Evolutionary conservation across 352 stramenopile species (phyloP), one percentile per base, ranked within the genome.

Genomic region (Aphanomyces cochlioides): DNA sequence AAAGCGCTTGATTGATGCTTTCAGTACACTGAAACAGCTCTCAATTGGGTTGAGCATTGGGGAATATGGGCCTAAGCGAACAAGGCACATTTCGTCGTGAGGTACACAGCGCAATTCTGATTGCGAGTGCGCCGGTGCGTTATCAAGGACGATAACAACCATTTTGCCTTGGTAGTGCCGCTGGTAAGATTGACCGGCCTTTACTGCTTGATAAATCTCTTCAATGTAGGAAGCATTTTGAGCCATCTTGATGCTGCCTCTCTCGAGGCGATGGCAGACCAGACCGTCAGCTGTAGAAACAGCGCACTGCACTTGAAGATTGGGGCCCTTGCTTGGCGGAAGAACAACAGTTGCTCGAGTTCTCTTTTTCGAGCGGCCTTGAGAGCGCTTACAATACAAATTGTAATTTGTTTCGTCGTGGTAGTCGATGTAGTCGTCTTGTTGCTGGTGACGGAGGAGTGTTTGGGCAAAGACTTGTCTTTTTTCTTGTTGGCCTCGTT

Each of bases 1-100:
- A 61, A 38, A 48, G 21, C 56, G 12, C 37, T 61, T 61, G 37
- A 36, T 61, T 15, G 13, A 2, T 38, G 37, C 13, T 19, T 61
- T 61, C 13, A 61, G 21, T 7, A 56, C 21, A 21, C 56, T 72
- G 36, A 74, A 78, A 17, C 69, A 75, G 21, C 65, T 40, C 36
- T 75, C 50, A 38, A 77, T 75, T 5, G 67, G 63, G 38, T 77
- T 79, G 54, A 61, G 71, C 74, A 72, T 77, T 5, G 63, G 43
- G 3, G 47, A 72, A 45, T 72, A 75, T 3, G 67, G 64, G 3
- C 61, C 61, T 0, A 79, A 36, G n/a, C 63, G 63, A 3, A 77
- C 19, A 13, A 79, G 37, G 7, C 73, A 58, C 12, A 77, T 19
- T 15, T 73, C 61, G 7, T 71, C 67, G 21, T 10, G n/a, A 8